phyloP scores from a whole-genome alignment of 495 filamentous ascomycete species.

The Penicillium fimorum region DNA sequence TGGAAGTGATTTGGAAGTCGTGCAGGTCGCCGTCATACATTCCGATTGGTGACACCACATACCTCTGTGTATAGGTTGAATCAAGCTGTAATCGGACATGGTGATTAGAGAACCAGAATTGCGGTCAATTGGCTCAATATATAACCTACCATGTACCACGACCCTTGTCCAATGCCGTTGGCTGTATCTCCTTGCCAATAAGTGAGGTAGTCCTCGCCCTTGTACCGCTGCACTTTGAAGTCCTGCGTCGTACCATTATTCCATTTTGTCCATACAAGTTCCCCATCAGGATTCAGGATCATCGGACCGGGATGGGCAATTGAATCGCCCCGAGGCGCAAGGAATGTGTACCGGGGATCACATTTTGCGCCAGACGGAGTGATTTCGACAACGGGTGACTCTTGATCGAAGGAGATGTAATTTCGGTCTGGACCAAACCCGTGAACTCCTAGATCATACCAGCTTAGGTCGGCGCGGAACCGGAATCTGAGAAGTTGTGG shows the following conservation, averaged over 20 bases:
- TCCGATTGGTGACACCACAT: conserved; percentile 38
- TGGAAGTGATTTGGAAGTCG: conserved; percentile 45
- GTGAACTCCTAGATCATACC: conserved; percentile 38
- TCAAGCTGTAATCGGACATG: conserved; percentile 37
- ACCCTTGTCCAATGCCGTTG: conserved; percentile 48
- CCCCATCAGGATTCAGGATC: conserved; percentile 45
- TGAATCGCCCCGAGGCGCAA: conserved; percentile 45
- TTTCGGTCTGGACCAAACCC: conserved; percentile 36
- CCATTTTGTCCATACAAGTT: conserved; percentile 46
- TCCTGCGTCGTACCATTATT: conserved; percentile 45
- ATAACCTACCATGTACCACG: conserved; percentile 51
- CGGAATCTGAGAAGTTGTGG: conserved; percentile 35
- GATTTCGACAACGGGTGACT: conserved; percentile 36
- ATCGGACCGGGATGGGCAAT: conserved; percentile 44
- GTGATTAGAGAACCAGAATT: neutral
- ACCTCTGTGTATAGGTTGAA: conserved; percentile 42
- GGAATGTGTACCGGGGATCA: conserved; percentile 42
- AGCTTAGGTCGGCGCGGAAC: conserved; percentile 31
- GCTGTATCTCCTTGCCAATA: conserved; percentile 55
- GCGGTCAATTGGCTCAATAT: neutral
- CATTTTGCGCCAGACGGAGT: conserved; percentile 33
- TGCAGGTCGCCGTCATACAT: conserved; percentile 40
- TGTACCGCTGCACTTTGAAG: conserved; percentile 46
- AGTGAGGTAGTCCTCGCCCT: conserved; percentile 47
- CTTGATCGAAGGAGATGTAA: conserved; percentile 35